Evolutionary conservation across 257 asterid genomes (phyloP), one percentile per base, ranked within the genome.

Genomic region (Nicotiana noctiflora): DNA sequence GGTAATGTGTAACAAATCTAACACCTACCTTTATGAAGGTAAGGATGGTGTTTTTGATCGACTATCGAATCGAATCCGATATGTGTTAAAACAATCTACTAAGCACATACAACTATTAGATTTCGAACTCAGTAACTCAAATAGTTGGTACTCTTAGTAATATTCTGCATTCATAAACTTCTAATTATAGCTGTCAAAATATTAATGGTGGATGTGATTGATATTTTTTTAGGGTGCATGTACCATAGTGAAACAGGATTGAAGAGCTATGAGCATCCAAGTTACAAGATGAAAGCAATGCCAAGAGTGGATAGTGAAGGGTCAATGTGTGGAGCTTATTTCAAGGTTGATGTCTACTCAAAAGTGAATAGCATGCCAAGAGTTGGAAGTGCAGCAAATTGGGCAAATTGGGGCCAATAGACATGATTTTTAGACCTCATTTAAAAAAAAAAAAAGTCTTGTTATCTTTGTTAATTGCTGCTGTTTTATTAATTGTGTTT

Each of bases 281-380:
- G 68, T 88, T 85, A 93, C 82, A 91, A 90, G 91, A 87, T 96
- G 98, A 96, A 91, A 79, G 98, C 99, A 4, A 89, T 96, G 97
- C 97, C 99, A 0, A 91, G 99, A 83, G 84, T 94, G 29, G 98
- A 96, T 52, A 96, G 99, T 79, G 97, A 96, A 81, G 99, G 99
- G 29, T 90, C 89, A 9, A 94, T 96, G 92, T 91, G 98, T 60
- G 99, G 99, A 3, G 89, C 99, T 8, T 84, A 86, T 84, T 96
- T 96, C 86, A 92, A 93, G 64, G 98, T 96, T 18, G 99, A 96
- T 84, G 84, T 86, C 0, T 88, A 87, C 37, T 88, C 97, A 3
- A 74, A 87, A 89, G 88, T 87, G 55, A 84, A 88, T 46, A 90
- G 94, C 89, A 94, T 96, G 93, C 98, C 98, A 8, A 86, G 99